A percentile compares a stretch with the other conserved stretches of the same genome.
Evolutionary conservation across 192 early-diverging fungal species (phyloP).

Genomic region (Lobulomyces angularis): DNA sequence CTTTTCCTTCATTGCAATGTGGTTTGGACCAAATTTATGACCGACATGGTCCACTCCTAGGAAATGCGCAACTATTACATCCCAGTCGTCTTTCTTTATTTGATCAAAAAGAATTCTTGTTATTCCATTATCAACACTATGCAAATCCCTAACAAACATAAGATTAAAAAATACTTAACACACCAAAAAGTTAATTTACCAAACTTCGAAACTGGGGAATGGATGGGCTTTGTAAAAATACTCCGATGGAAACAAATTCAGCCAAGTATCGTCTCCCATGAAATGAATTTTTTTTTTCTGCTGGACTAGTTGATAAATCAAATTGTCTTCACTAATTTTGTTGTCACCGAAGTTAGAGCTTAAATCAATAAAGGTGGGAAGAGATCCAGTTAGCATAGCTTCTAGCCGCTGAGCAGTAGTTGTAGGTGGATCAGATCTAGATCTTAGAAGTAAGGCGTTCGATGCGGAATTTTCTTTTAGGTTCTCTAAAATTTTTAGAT

Average conservation of each 20-base stretch:
- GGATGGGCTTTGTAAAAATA: constrained; percentile 33
- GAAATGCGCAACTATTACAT: constrained; percentile 80
- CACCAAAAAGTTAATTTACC: constrained; percentile 7
- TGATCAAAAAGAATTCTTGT: constrained; percentile 41
- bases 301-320: constrained; percentile 25
- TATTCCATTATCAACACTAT: constrained; percentile 86
- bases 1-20: constrained; percentile 76
- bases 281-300: constrained; percentile 30
- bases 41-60: constrained; percentile 95
- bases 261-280: constrained; percentile 96
- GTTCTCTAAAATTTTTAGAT: too few species aligned
- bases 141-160: constrained; percentile 51
- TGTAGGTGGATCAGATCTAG: constrained; percentile 44
- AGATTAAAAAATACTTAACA: neutral
- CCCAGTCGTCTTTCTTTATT: constrained; percentile 38
- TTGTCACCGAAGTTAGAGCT: constrained; percentile 44
- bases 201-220: constrained; percentile 53
- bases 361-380: constrained; percentile 49
- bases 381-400: constrained; percentile 43
- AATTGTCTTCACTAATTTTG: constrained; percentile 38
- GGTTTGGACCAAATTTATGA: constrained; percentile 76
- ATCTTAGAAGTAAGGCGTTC: constrained; percentile 27
- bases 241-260: constrained; percentile 67
- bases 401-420: constrained; percentile 51
- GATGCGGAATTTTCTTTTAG: too few species aligned